Evolutionary conservation across 768 basidiomycete species (phyloP), one percentile per base, ranked within the genome.

Genomic region (Gautieria morchelliformis): DNA sequence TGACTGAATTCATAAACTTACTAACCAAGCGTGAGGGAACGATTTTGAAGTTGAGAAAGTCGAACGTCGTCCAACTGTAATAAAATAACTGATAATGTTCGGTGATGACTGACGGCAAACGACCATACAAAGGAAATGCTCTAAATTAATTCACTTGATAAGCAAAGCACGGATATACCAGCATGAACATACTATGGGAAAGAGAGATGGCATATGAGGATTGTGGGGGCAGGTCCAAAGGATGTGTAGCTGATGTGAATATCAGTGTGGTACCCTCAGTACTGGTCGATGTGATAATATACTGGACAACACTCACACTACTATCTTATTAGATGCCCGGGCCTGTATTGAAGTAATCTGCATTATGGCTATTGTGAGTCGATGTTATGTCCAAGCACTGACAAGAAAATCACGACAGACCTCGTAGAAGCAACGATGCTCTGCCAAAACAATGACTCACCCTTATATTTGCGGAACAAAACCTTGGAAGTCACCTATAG

Each of bases 51-150:
- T 65, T 81, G 74, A 37, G 82, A 74, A 2, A 76, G 68, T 72
- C 83, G 79, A 19, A 87, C 70, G 62, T 87, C 85, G 56, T 78
- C 72, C 24, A 78, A 37, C 66, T 73, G 65, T 71, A 59, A 66
- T 71, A 27, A 15, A n/a, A 15, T 14, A 48, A 2, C 17, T 22
- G 12, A 50, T 27, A 12, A 27, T 9, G 37, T 32, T 33, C 30
- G 20, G 27, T 33, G 5, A 15, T 19, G 10, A 55, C 12, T 27
- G 15, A 49, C 20, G 7, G 8, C 11, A 27, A 33, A 48, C 56
- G 17, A 30, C 40, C 56, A 20, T 50, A 19, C 3, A 12, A 61
- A 65, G 72, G 59, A 45, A 48, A 53, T 45, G 49, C 53, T 20
- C 57, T 62, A 7, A 5, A 30, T 59, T 59, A 19, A n/a, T n/a